Evolutionary conservation across 1,139 yeast genomes (phyloP).

Genomic region (Candida pseudoviswanathii): DNA sequence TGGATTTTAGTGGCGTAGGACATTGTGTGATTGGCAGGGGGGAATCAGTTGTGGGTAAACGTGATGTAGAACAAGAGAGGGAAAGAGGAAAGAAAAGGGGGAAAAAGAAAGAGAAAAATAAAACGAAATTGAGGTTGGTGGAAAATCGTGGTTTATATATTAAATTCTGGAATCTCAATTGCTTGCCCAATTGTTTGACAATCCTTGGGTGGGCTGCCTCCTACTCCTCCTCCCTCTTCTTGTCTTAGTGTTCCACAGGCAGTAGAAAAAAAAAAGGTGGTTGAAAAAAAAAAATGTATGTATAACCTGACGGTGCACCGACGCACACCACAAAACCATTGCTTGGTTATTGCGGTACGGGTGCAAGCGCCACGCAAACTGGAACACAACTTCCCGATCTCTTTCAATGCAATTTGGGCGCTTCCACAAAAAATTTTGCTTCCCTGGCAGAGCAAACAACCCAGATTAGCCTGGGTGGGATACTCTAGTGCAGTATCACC

Average conservation of each 20-base stretch:
- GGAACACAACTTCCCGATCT: slow-evolving; percentile 10
- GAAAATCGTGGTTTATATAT: slow-evolving; percentile 3
- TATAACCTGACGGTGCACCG: slow-evolving; percentile 5
- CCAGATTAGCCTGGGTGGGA: too few relatives aligned
- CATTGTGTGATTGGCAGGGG: slow-evolving; percentile 24
- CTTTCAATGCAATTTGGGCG: too few relatives aligned
- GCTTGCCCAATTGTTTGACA: not conserved
- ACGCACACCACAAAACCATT: slow-evolving; percentile 4
- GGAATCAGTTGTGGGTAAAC: slow-evolving; percentile 4
- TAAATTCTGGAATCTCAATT: not conserved
- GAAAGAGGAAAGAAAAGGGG: slow-evolving; percentile 13
- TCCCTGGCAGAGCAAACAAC: too few relatives aligned
- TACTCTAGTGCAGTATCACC: too few relatives aligned
- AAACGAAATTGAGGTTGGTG: not conserved
- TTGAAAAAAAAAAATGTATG: slow-evolving; percentile 5
- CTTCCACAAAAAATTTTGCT: too few relatives aligned
- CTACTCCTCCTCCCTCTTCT: too few relatives aligned
- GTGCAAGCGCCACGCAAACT: not conserved
- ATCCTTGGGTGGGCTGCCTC: not conserved
- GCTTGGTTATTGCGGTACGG: not conserved
- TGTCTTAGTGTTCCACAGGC: too few relatives aligned
- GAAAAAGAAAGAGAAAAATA: slow-evolving; percentile 2
- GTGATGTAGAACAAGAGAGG: slow-evolving; percentile 13
- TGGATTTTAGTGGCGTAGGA: slow-evolving; percentile 56
- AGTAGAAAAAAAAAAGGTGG: not conserved